Conservation (phyloP, 768 basidiomycete species). For the Pholiota microspora region DNA sequence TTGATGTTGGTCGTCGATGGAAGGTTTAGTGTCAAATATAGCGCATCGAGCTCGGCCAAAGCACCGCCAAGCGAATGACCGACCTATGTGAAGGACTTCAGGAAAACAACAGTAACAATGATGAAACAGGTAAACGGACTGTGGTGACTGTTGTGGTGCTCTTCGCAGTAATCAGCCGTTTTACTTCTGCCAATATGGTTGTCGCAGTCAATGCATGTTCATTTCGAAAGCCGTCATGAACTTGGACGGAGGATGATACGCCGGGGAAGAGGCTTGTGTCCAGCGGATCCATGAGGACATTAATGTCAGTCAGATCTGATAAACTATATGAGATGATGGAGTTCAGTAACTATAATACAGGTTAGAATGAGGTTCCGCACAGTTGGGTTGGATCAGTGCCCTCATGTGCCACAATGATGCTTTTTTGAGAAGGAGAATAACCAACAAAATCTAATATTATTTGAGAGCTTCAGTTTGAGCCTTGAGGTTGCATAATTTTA, state of each 20-base stretch:
- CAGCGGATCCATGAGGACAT: conserved; percentile 36
- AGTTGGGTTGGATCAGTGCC: conserved; percentile 56
- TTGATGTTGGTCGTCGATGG: conserved; percentile 37
- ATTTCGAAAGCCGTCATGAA: conserved; percentile 49
- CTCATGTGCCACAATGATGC: conserved; percentile 56
- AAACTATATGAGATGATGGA: conserved; percentile 39
- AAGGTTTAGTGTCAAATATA: conserved; percentile 48
- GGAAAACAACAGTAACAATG: not conserved
- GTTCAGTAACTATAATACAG: conserved; percentile 50
- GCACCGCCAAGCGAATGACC: conserved; percentile 55
- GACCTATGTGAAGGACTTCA: conserved; percentile 24
- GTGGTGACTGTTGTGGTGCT: conserved; percentile 22
- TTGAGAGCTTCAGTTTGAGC: conserved; percentile 43
- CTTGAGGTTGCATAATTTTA: not conserved
- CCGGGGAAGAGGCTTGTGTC: conserved; percentile 50
- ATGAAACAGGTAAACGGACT: conserved; percentile 38
- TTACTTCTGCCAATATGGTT: conserved; percentile 40
- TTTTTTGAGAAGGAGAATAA: conserved; percentile 45
- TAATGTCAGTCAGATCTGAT: conserved; percentile 45
- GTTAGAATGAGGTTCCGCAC: conserved; percentile 34
- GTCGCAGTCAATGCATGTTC: conserved; percentile 38
- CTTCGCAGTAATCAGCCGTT: conserved; percentile 34
- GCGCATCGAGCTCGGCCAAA: conserved; percentile 48
- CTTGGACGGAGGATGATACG: conserved; percentile 34
- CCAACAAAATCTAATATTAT: conserved; percentile 52